Evolutionary conservation across 1,284 basidiomycete genomes (phyloP), one percentile per base, ranked within the genome.

Genomic region (Tranzscheliella williamsii): DNA sequence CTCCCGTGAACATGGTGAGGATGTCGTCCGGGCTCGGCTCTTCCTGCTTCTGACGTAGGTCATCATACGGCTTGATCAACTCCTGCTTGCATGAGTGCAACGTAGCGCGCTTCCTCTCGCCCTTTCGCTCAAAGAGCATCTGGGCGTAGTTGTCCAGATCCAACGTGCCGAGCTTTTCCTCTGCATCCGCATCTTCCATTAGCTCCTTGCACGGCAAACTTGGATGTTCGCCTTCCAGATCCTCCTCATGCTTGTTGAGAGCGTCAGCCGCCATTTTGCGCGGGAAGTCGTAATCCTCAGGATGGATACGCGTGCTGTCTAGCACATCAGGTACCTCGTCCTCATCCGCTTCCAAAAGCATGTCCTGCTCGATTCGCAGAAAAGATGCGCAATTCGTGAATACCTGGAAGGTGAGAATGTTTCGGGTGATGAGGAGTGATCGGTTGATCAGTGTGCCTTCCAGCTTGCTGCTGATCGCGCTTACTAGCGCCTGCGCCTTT

Each of bases 241-340:
- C 75, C 54, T 76, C 75, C 38, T 73, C 73, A 54, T 73, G 72
- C 24, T 91, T 84, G 72, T 96, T 94, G 20, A 97, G 84, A 6
- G 94, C 91, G 78, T 97, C 94, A 11, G 91, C 90, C 26, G 95
- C 94, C 91, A 99, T 97, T 81, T 98, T 97, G 35, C 91, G 87
- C 2, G 95, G 94, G 44, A 97, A 84, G 71, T 96, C 91, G 78
- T 98, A 99, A 79, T 98, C 94, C 78, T 96, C 92, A 1, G 91
- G 91, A 78, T 99, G 95, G 56, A 99, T 91, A 13, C 95, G 88
- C 18, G 94, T 98, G 72, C 87, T 86, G 77, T 99, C 95, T 35
- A 99, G 82, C 4, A 92, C 90, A 78, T 98, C 94, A 11, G 89
- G 87, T 41, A 81, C 78, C 51, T 84, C 84, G 17, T 89, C 84